These are phyloP conservation scores for Diaporthe citri DNA, from an alignment of 2,329 filamentous ascomycete genomes.

Conservation along the genomic window DNA sequence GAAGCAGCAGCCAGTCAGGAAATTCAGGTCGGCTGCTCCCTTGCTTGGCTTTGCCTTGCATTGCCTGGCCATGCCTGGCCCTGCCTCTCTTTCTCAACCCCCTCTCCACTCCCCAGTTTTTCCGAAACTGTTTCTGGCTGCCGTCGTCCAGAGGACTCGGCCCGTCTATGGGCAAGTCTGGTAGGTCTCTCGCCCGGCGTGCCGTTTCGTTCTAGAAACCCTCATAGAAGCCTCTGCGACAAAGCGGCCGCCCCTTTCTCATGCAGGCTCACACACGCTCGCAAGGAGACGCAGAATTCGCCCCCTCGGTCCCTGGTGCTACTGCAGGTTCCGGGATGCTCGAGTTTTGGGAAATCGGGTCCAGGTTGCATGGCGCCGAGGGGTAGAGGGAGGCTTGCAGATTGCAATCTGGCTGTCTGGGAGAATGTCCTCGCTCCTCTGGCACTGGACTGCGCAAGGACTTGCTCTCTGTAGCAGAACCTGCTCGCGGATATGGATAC, in stretches of 20 bases:
- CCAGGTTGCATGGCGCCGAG: slow-evolving; percentile 34
- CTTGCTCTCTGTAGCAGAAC: neutral
- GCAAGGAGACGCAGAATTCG: slow-evolving; percentile 4
- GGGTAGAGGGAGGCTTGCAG: slow-evolving; percentile 33
- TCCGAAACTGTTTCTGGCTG: slow-evolving; percentile 21
- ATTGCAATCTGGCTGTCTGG: slow-evolving; percentile 37
- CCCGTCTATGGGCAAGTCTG: neutral
- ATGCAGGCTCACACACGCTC: slow-evolving; percentile 11
- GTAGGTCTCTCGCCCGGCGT: slow-evolving; percentile 1
- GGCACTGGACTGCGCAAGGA: neutral
- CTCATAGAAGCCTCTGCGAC: slow-evolving; percentile 20
- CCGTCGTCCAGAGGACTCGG: slow-evolving; percentile 22
- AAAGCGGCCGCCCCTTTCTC: slow-evolving; percentile 22
- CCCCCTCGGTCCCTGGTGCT: slow-evolving; percentile 8
- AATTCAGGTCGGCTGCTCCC: neutral
- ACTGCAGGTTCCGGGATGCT: slow-evolving; percentile 35
- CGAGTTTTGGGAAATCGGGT: slow-evolving; percentile 28
- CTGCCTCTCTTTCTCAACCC: neutral
- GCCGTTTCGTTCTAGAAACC: slow-evolving; percentile 19
- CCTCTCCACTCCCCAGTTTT: slow-evolving; percentile 24
- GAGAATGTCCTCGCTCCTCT: neutral
- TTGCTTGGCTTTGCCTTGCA: slow-evolving; percentile 12
- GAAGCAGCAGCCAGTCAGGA: slow-evolving; percentile 1
- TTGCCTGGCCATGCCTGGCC: neutral
- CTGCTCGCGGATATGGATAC: neutral